Evolutionary conservation across 495 filamentous ascomycete genomes (phyloP).

Genomic region (Immersiella caudata): DNA sequence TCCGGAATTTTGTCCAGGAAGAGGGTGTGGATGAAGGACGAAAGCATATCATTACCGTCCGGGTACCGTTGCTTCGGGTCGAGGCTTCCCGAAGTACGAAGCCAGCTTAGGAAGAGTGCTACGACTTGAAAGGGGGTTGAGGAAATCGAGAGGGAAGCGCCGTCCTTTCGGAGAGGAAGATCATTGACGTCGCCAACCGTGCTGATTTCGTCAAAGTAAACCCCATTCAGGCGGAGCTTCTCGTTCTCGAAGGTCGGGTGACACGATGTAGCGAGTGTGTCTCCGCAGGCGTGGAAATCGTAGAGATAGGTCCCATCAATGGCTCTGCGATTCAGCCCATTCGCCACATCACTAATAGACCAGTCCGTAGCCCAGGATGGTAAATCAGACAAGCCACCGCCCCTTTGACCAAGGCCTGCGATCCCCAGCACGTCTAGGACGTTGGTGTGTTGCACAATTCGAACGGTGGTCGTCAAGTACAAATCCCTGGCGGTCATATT

Average conservation of each 20-base stretch:
- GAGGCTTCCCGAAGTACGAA: not conserved
- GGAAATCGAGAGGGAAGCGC: not conserved
- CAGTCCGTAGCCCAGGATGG: slow-evolving; percentile 7
- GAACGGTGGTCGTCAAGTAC: not conserved
- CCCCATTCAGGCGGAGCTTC: not conserved
- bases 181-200: not conserved
- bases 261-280: not conserved
- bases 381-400: not conserved
- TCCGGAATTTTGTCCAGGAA: not conserved
- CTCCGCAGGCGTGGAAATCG: not conserved
- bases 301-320: not conserved
- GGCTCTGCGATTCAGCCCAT: not conserved
- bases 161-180: not conserved
- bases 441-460: not conserved
- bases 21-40: not conserved
- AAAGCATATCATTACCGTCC: not conserved
- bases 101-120: not conserved
- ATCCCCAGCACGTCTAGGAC: not conserved
- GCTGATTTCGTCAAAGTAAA: slow-evolving; percentile 6
- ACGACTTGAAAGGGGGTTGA: not conserved
- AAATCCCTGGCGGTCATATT: not conserved
- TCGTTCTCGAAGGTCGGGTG: not conserved
- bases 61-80: not conserved
- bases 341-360: not conserved
- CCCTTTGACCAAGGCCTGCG: not conserved